Percentiles rank a stretch among this genome's conserved stretches.
These are phyloP conservation scores for Setomelanomma holmii DNA, from an alignment of 2,329 filamentous ascomycete species.

Conservation along the genomic window DNA sequence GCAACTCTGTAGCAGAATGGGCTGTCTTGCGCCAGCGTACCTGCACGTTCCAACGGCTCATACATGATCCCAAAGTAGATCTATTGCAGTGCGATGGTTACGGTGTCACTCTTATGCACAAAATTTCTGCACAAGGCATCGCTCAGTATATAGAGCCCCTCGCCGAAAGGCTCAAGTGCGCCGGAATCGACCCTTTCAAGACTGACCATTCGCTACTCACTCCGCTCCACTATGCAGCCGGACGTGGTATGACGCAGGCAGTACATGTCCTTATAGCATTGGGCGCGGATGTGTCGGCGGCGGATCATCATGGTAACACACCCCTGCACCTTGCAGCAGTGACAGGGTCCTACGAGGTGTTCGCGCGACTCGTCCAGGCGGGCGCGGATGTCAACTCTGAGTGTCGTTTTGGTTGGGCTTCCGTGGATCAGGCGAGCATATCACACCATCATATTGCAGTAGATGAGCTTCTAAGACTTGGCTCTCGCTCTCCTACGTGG, in stretches of 20 bases:
- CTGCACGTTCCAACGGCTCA: neutral
- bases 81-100: conserved; percentile 1
- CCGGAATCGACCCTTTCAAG: neutral
- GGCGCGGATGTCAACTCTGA: neutral
- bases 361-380: neutral
- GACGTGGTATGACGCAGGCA: neutral
- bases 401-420: neutral
- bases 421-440: conserved; percentile 1
- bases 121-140: neutral
- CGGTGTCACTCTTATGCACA: neutral
- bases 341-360: neutral
- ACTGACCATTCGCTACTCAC: neutral
- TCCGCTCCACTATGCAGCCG: conserved; percentile 1
- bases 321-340: neutral
- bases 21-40: neutral
- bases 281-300: neutral
- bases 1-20: conserved; percentile 3
- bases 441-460: neutral
- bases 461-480: neutral
- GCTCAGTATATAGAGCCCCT: neutral
- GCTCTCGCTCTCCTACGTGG: neutral
- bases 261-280: neutral
- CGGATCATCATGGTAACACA: conserved; percentile 1
- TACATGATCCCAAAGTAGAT: neutral
- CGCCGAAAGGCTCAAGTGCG: neutral